These are phyloP conservation scores for Ceratobasidium sp. DNA, from an alignment of 1,284 basidiomycete species.

Conservation along the genomic window DNA sequence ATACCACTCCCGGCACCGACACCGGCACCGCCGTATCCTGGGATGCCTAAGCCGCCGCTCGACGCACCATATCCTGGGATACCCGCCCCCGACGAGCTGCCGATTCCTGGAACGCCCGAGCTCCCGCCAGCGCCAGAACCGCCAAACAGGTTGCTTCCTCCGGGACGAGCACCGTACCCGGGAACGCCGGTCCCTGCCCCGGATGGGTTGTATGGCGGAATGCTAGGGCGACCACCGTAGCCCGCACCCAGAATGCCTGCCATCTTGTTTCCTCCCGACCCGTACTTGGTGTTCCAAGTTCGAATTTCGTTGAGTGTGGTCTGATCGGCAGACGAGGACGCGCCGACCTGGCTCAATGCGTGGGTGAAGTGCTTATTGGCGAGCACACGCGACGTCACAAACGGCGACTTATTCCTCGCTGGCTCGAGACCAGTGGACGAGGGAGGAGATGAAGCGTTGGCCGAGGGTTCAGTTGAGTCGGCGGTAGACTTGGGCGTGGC, in stretches of 20 bases:
- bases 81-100: too few relatives aligned
- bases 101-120: too few relatives aligned
- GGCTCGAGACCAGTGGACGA: constrained; percentile 38
- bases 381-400: constrained; percentile 58
- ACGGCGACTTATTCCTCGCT: constrained; percentile 43
- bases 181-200: neutral
- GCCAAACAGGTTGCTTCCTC: too few relatives aligned
- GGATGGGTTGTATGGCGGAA: too few relatives aligned
- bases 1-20: too few relatives aligned
- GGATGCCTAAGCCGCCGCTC: too few relatives aligned
- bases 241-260: neutral
- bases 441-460: neutral
- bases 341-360: constrained; percentile 85
- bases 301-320: constrained; percentile 83
- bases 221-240: neutral
- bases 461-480: neutral
- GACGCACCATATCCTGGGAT: too few relatives aligned
- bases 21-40: too few relatives aligned
- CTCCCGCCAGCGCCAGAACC: too few relatives aligned
- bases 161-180: neutral
- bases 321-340: constrained; percentile 82
- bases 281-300: constrained; percentile 93
- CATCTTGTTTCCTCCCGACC: constrained; percentile 60
- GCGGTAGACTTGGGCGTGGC: neutral
- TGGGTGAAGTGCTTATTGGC: constrained; percentile 76